These are phyloP conservation scores for Colletotrichum cereale DNA, from an alignment of 2,329 filamentous ascomycete species.

Conservation along the genomic window DNA sequence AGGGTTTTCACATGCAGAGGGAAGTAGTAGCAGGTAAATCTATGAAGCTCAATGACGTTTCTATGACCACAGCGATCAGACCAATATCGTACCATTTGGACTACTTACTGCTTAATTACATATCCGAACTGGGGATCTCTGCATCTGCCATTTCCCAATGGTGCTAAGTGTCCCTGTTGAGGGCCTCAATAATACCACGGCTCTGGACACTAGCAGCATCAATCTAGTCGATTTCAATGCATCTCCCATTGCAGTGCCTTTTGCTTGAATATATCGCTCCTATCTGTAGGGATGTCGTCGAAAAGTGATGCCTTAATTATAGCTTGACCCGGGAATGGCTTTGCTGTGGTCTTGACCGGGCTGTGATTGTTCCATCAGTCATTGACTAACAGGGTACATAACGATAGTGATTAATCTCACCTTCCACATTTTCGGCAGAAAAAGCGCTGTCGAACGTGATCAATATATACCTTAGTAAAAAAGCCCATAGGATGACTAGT, in stretches of 20 bases:
- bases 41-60: not conserved
- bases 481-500: no score
- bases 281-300: constrained; percentile 26
- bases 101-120: not conserved
- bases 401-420: not conserved
- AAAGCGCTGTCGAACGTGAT: not conserved
- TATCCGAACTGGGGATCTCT: not conserved
- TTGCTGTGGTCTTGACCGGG: constrained; percentile 13
- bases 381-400: not conserved
- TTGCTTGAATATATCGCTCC: constrained; percentile 4
- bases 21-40: not conserved
- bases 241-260: constrained; percentile 19
- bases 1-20: not conserved
- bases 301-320: constrained; percentile 35
- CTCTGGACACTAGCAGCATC: no score
- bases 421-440: constrained; percentile 35
- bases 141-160: not conserved
- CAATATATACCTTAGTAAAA: not conserved
- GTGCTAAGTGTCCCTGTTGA: not conserved
- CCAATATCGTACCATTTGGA: not conserved
- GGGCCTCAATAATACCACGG: not conserved
- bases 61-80: not conserved
- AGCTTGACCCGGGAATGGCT: constrained; percentile 4
- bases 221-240: not conserved
- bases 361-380: not conserved